Conservation (phyloP, 371 early-diverging fungal genomes). For the Rhizomucor pusillus region DNA sequence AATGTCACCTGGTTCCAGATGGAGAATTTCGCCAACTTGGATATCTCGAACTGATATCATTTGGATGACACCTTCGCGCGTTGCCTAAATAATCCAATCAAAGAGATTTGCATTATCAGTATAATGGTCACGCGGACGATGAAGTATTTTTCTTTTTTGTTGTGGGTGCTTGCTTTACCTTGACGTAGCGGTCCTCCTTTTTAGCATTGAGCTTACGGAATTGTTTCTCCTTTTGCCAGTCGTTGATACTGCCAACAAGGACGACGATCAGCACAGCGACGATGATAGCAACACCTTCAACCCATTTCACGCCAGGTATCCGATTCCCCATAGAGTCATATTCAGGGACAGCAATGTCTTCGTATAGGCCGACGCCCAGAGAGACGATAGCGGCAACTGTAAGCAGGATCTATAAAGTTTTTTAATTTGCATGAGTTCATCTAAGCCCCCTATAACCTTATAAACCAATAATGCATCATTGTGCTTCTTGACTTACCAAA, state of each 20-base stretch:
- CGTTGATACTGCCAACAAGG: constrained; percentile 76
- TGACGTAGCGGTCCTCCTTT: constrained; percentile 78
- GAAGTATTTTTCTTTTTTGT: no score
- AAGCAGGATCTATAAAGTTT: constrained; percentile 60
- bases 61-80: constrained; percentile 71
- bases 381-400: constrained; percentile 85
- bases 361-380: constrained; percentile 84
- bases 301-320: constrained; percentile 65
- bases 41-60: constrained; percentile 82
- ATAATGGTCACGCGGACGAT: no score
- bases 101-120: constrained; percentile 1
- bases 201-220: constrained; percentile 82
- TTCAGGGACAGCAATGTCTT: constrained; percentile 62
- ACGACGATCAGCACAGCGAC: constrained; percentile 83
- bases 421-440: not conserved
- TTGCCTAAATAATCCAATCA: constrained; percentile 43
- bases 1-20: constrained; percentile 93
- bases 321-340: constrained; percentile 29
- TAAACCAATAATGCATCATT: not conserved
- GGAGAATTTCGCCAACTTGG: constrained; percentile 86
- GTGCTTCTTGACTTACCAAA: constrained; percentile 42
- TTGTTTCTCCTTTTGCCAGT: constrained; percentile 85
- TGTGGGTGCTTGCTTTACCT: constrained; percentile 37
- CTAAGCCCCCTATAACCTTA: not conserved
- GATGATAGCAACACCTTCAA: constrained; percentile 80